Evolutionary conservation across 2,329 filamentous ascomycete genomes (phyloP), one percentile per base, ranked within the genome.

Genomic region (Botryotinia narcissicola): DNA sequence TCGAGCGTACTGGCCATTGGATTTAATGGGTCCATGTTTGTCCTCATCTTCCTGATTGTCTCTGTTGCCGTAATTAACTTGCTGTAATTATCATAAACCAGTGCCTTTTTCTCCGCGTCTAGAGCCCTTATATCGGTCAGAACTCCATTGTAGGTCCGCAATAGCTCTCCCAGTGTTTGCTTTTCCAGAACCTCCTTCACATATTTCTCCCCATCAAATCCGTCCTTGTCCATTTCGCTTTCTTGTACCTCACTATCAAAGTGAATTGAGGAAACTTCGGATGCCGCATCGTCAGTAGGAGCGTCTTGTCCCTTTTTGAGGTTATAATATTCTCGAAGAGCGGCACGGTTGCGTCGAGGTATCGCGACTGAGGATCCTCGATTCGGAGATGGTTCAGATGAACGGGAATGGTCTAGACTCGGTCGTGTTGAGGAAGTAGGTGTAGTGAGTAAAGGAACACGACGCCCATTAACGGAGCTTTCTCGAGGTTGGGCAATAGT

Each of bases 81-180:
- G 78, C 92, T 96, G 83, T 98, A 99, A 81, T 99, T 99, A 82
- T 99, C 95, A 82, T 99, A 99, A 7, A 99, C 96, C 75, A 99
- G 84, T 2, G 95, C 95, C 84, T 99, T 99, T 82, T 96, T 92
- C 86, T 99, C 96, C 37, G 95, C 95, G 80, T 98, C 96, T 29
- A 99, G 86, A 3, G 93, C 95, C 54, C 94, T 86, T 66, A 97
- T 95, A 83, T 98, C 95, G 77, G 90, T 88, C 77, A 95, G 83
- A 16, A 95, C 86, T 35, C 89, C 87, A 64, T 91, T 90, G 81
- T 96, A 94, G 1, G 91, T 85, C 71, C 86, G 86, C 79, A 96
- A 81, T 71, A 96, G 84, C 72, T 92, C 91, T 79, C 91, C 88
- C 48, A 96, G 84, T 9, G 87, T 87, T 79, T 89, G 88, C 71